phyloP scores from a whole-genome alignment of 2,329 filamentous ascomycete genomes.

The Teratosphaeriaceae sp. region DNA sequence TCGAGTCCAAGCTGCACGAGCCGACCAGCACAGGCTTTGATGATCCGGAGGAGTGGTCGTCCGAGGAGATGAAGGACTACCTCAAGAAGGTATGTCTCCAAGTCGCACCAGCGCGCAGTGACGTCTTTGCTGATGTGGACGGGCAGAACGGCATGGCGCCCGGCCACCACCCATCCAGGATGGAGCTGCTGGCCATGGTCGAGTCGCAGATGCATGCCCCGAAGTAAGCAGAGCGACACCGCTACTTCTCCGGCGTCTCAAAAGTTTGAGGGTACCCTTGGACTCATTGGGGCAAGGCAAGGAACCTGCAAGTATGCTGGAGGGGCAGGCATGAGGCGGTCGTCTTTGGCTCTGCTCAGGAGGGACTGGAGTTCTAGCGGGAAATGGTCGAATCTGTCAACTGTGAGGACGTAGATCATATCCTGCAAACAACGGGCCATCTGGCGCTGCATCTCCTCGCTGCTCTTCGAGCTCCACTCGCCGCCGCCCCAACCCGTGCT shows the following conservation, averaged over 20 bases:
- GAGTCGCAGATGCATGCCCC: constrained; percentile 3
- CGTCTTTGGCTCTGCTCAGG: too few species aligned
- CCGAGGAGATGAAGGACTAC: constrained; percentile 2
- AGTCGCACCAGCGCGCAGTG: background rate
- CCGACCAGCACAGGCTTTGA: constrained; percentile 1
- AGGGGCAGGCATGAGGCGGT: too few species aligned
- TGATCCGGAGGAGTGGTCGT: constrained; percentile 1
- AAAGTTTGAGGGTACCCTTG: too few species aligned
- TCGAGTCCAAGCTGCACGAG: constrained; percentile 2
- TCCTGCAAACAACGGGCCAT: too few species aligned
- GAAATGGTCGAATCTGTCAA: too few species aligned
- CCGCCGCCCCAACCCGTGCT: too few species aligned
- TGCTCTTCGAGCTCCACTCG: too few species aligned
- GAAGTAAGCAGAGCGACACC: background rate
- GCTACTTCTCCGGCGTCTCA: background rate
- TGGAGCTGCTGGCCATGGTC: constrained; percentile 2
- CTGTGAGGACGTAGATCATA: too few species aligned
- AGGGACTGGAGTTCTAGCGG: too few species aligned
- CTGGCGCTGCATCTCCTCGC: too few species aligned
- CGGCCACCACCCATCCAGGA: background rate
- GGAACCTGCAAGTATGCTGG: too few species aligned
- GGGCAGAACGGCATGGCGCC: background rate
- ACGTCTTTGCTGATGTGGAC: background rate
- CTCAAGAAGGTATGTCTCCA: background rate
- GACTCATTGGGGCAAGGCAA: too few species aligned